A percentile compares a stretch with the other conserved stretches of the same genome.
Evolutionary conservation across 2,329 filamentous ascomycete species (phyloP).

Genomic region (Fusarium zealandicum): DNA sequence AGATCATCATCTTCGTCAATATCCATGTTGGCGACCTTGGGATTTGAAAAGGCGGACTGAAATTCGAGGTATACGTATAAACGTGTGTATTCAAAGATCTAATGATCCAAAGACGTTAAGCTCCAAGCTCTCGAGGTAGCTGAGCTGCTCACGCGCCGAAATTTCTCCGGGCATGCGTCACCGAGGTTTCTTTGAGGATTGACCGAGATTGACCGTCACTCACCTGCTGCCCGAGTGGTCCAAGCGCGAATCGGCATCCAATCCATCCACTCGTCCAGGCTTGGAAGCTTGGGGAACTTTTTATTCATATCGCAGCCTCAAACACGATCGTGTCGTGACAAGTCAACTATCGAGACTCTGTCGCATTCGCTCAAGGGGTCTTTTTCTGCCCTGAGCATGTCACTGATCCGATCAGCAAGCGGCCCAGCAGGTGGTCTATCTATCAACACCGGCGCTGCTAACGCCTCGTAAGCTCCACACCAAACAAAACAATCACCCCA

Average conservation of each 20-base stretch:
- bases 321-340: conserved; percentile 31
- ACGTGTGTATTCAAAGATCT: not conserved
- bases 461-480: conserved; percentile 51
- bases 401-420: conserved; percentile 64
- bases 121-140: conserved; percentile 27
- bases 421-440: conserved; percentile 67
- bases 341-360: conserved; percentile 29
- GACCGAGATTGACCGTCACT: conserved; percentile 29
- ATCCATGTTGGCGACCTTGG: conserved; percentile 58
- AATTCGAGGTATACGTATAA: not conserved
- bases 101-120: conserved; percentile 25
- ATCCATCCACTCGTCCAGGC: conserved; percentile 1
- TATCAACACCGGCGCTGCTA: conserved; percentile 69
- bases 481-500: conserved; percentile 36
- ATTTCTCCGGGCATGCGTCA: conserved; percentile 40
- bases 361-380: conserved; percentile 28
- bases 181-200: conserved; percentile 2
- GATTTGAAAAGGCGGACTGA: not conserved
- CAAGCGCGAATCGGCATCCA: conserved; percentile 30
- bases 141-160: conserved; percentile 33
- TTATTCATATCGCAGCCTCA: conserved; percentile 27
- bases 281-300: conserved; percentile 23
- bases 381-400: conserved; percentile 48
- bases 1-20: conserved; percentile 74
- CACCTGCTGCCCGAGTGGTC: conserved; percentile 18